Evolutionary conservation across 257 asterid species (phyloP).

Genomic region (Rubia yunnanensis): DNA sequence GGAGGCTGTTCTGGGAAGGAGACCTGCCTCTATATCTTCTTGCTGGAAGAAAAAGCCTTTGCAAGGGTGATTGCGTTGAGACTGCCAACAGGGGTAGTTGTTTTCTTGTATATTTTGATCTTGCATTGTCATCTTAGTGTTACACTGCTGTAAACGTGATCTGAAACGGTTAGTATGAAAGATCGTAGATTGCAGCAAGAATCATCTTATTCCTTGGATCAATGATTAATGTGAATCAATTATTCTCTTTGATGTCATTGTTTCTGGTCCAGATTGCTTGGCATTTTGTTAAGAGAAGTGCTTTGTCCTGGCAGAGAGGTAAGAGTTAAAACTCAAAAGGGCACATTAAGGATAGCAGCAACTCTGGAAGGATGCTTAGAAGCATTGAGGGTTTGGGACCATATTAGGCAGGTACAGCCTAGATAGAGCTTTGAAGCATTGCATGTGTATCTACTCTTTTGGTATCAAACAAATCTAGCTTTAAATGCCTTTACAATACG

Average conservation of each 20-base stretch:
- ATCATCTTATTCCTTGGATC: background rate
- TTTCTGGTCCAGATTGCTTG: background rate
- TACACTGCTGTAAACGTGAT: background rate
- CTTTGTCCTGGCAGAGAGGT: background rate
- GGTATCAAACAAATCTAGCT: background rate
- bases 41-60: background rate
- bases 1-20: background rate
- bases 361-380: background rate
- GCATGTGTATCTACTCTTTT: conserved; percentile 8
- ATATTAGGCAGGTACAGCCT: background rate
- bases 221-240: background rate
- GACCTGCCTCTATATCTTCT: background rate
- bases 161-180: background rate
- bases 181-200: background rate
- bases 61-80: background rate
- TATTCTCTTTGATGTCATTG: background rate
- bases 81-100: background rate
- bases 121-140: too few relatives aligned
- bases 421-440: background rate
- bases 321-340: background rate
- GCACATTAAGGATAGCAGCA: too few relatives aligned
- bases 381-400: background rate
- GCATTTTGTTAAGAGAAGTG: background rate
- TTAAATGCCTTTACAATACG: background rate
- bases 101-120: background rate